Conservation (phyloP, 2,329 filamentous ascomycete species). For the Aureobasidium sp. region DNA sequence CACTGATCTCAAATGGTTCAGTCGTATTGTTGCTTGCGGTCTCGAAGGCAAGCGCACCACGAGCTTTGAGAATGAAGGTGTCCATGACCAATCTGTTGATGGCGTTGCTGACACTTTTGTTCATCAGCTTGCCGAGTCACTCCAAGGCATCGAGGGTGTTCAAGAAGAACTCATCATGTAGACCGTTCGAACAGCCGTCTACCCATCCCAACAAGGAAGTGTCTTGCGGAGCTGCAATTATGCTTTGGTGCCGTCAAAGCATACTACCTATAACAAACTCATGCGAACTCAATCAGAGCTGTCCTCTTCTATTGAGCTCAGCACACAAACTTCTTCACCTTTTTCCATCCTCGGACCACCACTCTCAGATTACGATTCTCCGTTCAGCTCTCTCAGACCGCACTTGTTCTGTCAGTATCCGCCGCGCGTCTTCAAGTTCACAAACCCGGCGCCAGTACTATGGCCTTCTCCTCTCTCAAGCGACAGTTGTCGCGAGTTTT, state of each 20-base stretch:
- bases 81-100: constrained; percentile 29
- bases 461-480: background rate
- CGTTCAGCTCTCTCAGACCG: background rate
- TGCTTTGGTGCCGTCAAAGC: background rate
- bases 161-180: constrained; percentile 15
- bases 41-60: constrained; percentile 72
- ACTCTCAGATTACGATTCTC: background rate
- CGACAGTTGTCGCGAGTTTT: background rate
- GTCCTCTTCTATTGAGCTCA: too few relatives aligned
- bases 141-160: constrained; percentile 24
- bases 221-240: background rate
- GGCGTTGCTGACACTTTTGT: constrained; percentile 37
- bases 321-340: background rate
- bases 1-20: constrained; percentile 57
- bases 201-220: background rate
- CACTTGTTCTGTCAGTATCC: background rate
- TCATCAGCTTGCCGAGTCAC: constrained; percentile 29
- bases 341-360: background rate
- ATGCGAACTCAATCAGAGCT: background rate
- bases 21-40: constrained; percentile 84
- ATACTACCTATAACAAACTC: constrained; percentile 11
- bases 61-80: constrained; percentile 56
- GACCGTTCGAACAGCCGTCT: background rate
- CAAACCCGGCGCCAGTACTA: background rate
- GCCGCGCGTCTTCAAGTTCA: background rate